These are phyloP conservation scores for Tephrocybe rancida DNA, from an alignment of 768 basidiomycete species.

Conservation along the genomic window DNA sequence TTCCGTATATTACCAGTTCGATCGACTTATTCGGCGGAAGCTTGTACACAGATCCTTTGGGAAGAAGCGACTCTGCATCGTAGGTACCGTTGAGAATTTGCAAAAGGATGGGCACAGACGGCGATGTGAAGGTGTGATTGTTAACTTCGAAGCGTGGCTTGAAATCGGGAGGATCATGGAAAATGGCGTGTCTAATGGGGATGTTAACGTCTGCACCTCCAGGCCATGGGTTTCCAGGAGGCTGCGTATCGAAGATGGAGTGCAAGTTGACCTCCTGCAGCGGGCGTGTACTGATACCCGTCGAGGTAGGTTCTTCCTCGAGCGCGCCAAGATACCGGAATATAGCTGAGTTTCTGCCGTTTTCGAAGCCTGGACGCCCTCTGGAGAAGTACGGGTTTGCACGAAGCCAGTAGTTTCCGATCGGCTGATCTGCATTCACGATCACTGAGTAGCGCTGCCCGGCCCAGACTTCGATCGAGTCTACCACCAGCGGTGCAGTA, in stretches of 20 bases:
- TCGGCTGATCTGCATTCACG: slow-evolving; percentile 3
- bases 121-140: slow-evolving; percentile 30
- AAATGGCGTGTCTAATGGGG: slow-evolving; percentile 1
- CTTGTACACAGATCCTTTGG: slow-evolving; percentile 40
- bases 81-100: slow-evolving; percentile 45
- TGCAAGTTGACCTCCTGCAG: slow-evolving; percentile 2
- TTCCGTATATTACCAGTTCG: slow-evolving; percentile 34
- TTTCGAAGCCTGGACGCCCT: slow-evolving; percentile 5
- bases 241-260: not conserved
- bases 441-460: slow-evolving; percentile 10
- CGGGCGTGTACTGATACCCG: not conserved
- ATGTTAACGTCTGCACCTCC: slow-evolving; percentile 8
- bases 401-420: slow-evolving; percentile 12
- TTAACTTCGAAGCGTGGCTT: slow-evolving; percentile 30
- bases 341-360: slow-evolving; percentile 8
- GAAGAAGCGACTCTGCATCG: slow-evolving; percentile 38
- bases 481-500: not conserved
- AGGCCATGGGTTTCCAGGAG: slow-evolving; percentile 1
- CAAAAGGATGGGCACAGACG: slow-evolving; percentile 26
- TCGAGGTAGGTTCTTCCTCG: not conserved
- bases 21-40: slow-evolving; percentile 47
- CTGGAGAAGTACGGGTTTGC: not conserved
- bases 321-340: slow-evolving; percentile 1
- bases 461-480: slow-evolving; percentile 8
- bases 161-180: not conserved